These are phyloP conservation scores for Corymbia calophylla DNA, from an alignment of 441 rosid genomes.

Conservation along the genomic window DNA sequence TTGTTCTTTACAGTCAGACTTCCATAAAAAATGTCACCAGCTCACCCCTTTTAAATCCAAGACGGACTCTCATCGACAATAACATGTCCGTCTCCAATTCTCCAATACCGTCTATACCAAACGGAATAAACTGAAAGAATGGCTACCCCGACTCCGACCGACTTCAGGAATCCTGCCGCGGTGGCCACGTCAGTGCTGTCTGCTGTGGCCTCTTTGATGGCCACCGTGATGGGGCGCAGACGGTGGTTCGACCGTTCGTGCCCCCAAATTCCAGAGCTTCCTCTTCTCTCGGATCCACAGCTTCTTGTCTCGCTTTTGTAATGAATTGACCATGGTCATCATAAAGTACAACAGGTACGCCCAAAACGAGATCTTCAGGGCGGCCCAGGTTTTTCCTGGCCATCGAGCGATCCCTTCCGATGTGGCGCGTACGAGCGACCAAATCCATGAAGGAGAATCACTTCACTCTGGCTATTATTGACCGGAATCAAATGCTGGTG, in stretches of 20 bases:
- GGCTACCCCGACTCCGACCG: not conserved
- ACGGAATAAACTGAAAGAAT: not conserved
- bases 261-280: slow-evolving; percentile 15
- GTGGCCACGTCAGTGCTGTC: not conserved
- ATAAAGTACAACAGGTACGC: slow-evolving; percentile 25
- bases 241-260: slow-evolving; percentile 26
- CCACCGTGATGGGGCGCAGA: slow-evolving; percentile 31
- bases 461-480: slow-evolving; percentile 29
- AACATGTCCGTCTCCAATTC: not conserved
- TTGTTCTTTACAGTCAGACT: not conserved
- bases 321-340: slow-evolving; percentile 28
- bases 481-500: slow-evolving; percentile 27
- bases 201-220: slow-evolving; percentile 29
- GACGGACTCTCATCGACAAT: not conserved
- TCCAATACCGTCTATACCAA: not conserved
- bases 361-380: slow-evolving; percentile 38
- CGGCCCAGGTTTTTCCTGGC: slow-evolving; percentile 39
- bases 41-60: no score
- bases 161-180: not conserved
- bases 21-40: not conserved
- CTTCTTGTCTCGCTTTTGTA: slow-evolving; percentile 21
- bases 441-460: slow-evolving; percentile 34
- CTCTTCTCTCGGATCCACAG: slow-evolving; percentile 12
- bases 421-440: slow-evolving; percentile 26
- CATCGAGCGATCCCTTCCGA: slow-evolving; percentile 36